Conservation (phyloP, 441 rosid genomes). For the Rhodomyrtus psidioides region DNA sequence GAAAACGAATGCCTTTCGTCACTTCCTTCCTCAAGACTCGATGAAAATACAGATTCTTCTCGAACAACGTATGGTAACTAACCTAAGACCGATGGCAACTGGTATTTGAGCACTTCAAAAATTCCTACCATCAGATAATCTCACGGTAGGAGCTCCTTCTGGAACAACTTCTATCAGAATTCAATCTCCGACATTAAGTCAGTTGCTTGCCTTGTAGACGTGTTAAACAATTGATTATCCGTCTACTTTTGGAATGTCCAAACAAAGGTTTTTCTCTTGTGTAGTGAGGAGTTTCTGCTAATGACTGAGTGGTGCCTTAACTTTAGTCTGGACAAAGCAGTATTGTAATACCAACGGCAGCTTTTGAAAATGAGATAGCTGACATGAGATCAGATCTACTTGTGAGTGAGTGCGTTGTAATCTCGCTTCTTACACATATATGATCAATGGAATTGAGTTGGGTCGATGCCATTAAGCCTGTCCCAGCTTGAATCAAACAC, state of each 20-base stretch:
- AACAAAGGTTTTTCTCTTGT: neutral
- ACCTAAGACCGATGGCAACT: rapidly evolving
- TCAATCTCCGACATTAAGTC: neutral
- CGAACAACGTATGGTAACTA: neutral
- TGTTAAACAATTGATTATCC: neutral
- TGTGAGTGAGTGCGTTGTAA: neutral
- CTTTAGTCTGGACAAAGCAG: neutral
- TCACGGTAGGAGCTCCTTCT: neutral
- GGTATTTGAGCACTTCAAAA: neutral
- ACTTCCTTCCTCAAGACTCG: neutral
- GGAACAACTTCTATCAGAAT: neutral
- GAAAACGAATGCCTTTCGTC: no score
- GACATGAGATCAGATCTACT: neutral
- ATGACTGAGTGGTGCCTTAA: neutral
- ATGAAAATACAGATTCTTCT: neutral
- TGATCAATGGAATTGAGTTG: neutral
- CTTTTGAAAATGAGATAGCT: neutral
- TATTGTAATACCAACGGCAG: neutral
- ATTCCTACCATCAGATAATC: neutral
- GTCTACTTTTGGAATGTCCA: neutral
- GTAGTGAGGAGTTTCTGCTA: neutral
- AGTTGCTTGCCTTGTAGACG: neutral
- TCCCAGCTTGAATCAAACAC: neutral
- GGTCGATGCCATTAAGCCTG: neutral
- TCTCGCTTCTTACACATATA: neutral